Base-by-base conservation (phyloP, 164 flowering plant genomes). In the Vitis rupestris region DNA sequence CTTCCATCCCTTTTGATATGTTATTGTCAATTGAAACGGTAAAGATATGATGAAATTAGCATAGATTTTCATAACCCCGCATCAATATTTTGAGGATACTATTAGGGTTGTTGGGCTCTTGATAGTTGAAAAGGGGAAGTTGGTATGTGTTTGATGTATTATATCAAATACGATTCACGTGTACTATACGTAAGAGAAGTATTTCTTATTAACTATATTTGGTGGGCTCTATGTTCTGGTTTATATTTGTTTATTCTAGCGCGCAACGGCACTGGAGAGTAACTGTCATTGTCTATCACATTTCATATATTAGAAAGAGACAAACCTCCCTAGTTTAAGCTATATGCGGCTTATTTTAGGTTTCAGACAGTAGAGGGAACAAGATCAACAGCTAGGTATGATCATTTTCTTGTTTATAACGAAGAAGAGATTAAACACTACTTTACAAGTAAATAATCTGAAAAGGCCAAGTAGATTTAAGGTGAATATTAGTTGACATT, bases 41-140 rank as follows among this genome's bases (percentile, higher is more conserved):
- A 76, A 77, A 83, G 81, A 80, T 83, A 73, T 64, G 82, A 75
- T 79, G 81, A 79, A 78, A 77, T 73, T 79, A 75, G 83, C 81
- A 81, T 57, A 74, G 83, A 78, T 82, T 64, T 74, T 70, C 52
- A 15, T 23, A 80, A 63, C 76, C 83, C 84, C 73, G 72, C 83
- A 57, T 37, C 2, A 31, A 29, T 55, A 29, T 13, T 62, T 66
- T 60, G 19, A 17, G 55, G 17, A 50, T 61, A 58, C 64, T 37
- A 27, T 65, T 51, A 64, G 68, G 78, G 74, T 76, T 68, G 83
- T 70, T 76, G 66, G 72, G 71, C 66, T 59, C 68, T 58, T 52
- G 63, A 70, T 66, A 50, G 74, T 69, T 69, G 69, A 69, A 69
- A 69, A 59, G 15, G 50, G 65, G 70, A 64, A 68, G 73, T 63